phyloP scores from a whole-genome alignment of 805 yeast species.

The Lipomyces anomalus region DNA sequence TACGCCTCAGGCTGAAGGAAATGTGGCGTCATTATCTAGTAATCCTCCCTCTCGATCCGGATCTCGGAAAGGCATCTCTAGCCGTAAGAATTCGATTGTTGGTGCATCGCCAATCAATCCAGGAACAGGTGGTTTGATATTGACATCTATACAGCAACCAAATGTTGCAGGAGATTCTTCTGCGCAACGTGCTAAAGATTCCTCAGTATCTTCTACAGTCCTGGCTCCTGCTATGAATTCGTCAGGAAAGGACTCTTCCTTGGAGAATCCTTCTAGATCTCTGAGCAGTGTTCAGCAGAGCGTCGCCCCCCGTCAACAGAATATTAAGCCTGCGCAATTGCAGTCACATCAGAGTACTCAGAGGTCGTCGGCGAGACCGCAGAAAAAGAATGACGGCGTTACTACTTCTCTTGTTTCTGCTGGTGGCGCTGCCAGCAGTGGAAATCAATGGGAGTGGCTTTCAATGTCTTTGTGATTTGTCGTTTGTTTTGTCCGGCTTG shows the following conservation, averaged over 20 bases:
- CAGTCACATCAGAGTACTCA: background rate
- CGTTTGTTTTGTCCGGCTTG: background rate
- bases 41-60: constrained; percentile 1
- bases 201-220: too few species aligned
- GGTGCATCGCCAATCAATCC: constrained; percentile 7
- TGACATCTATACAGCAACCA: too few species aligned
- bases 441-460: constrained; percentile 33
- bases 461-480: constrained; percentile 30
- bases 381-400: background rate
- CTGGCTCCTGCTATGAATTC: background rate
- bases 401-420: background rate
- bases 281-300: background rate
- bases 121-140: too few species aligned
- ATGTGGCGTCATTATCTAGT: background rate
- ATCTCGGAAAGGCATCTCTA: constrained; percentile 9
- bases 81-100: constrained; percentile 15
- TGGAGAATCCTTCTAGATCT: background rate
- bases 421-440: constrained; percentile 5
- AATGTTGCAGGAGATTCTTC: background rate
- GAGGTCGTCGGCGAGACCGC: background rate
- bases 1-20: too few species aligned
- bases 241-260: background rate
- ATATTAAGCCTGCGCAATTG: background rate
- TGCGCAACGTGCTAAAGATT: background rate
- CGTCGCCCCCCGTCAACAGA: constrained; percentile 2